Evolutionary conservation across 129 eudicot species (phyloP).

Genomic region (Lactuca sativa): DNA sequence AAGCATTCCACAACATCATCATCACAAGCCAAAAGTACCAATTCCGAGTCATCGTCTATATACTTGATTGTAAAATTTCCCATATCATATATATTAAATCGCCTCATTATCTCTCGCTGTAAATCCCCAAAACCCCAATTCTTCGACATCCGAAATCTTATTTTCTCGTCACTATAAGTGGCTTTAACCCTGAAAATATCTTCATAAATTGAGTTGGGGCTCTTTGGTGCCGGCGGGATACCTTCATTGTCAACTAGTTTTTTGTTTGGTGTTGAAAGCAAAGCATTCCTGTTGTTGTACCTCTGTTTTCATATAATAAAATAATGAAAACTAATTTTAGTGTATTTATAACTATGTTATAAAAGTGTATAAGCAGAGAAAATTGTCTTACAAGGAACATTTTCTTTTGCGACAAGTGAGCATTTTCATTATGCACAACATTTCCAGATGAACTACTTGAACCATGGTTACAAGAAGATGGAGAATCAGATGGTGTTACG

Average conservation of each 20-base stretch:
- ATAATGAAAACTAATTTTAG: too few species aligned
- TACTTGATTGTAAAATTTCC: constrained; percentile 43
- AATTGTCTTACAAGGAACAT: constrained; percentile 16
- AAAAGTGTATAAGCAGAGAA: neutral
- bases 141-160: constrained; percentile 44
- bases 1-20: constrained; percentile 70
- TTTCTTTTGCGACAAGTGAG: constrained; percentile 26
- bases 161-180: constrained; percentile 47
- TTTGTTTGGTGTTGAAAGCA: constrained; percentile 2
- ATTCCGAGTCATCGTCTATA: constrained; percentile 62
- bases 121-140: constrained; percentile 42
- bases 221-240: constrained; percentile 25
- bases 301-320: neutral
- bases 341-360: too few species aligned
- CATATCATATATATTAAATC: constrained; percentile 39
- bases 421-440: constrained; percentile 4
- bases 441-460: constrained; percentile 31
- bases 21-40: constrained; percentile 64
- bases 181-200: constrained; percentile 45
- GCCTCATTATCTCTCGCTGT: constrained; percentile 42
- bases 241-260: constrained; percentile 22
- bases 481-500: constrained; percentile 33
- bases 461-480: constrained; percentile 48
- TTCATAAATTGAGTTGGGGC: neutral
- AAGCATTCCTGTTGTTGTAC: neutral